Conservation (phyloP, 768 basidiomycete species). For the Hericium alpestre region DNA sequence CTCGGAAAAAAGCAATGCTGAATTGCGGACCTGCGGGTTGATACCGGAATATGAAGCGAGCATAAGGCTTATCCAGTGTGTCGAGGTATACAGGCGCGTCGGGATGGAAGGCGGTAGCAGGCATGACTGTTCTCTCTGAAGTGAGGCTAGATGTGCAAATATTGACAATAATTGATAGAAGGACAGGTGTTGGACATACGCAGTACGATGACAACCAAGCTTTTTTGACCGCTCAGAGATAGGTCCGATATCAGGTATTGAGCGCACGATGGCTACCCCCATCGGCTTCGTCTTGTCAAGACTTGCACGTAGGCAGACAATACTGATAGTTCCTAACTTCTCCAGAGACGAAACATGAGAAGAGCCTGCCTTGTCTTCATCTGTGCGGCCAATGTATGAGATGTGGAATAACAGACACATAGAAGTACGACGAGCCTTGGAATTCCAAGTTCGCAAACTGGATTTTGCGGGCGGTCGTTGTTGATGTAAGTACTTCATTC, state of each 20-base stretch:
- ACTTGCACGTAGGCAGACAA: neutral
- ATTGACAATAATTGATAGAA: no score
- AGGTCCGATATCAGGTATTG: neutral
- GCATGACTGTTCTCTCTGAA: no score
- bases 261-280: neutral
- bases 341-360: neutral
- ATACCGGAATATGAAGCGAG: neutral
- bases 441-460: neutral
- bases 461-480: neutral
- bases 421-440: neutral
- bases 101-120: neutral
- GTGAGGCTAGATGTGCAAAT: neutral
- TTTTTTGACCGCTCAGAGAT: neutral
- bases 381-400: no score
- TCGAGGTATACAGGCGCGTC: no score
- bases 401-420: no score
- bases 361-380: no score
- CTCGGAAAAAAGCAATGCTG: neutral
- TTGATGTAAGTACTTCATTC: no score
- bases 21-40: neutral
- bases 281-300: neutral
- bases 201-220: neutral
- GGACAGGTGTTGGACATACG: no score
- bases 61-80: neutral
- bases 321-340: neutral